phyloP scores from a whole-genome alignment of 495 filamentous ascomycete species.

The Penicillium crystallinum region DNA sequence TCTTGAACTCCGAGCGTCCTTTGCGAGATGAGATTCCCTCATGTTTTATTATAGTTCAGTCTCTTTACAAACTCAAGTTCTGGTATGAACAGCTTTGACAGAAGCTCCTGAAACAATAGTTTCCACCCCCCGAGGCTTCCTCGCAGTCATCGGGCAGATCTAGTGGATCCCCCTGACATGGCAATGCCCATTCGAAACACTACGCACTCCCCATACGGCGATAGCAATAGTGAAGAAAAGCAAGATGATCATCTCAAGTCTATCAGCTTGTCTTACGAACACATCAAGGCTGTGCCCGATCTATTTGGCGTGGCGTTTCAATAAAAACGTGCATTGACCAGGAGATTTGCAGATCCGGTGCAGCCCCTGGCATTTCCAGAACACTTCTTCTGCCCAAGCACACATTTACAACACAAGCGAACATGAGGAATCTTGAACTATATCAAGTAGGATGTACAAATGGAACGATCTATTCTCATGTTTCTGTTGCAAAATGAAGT shows the following conservation, averaged over 20 bases:
- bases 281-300: neutral
- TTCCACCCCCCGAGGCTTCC: neutral
- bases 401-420: too few relatives aligned
- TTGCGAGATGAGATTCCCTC: too few relatives aligned
- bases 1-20: too few relatives aligned
- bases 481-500: too few relatives aligned
- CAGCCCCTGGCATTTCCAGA: neutral
- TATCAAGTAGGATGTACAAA: too few relatives aligned
- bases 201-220: neutral
- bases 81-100: too few relatives aligned
- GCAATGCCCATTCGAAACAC: neutral
- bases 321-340: constrained; percentile 4
- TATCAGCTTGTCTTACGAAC: neutral
- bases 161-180: neutral
- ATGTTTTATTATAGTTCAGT: too few relatives aligned
- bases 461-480: too few relatives aligned
- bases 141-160: neutral
- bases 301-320: constrained; percentile 3
- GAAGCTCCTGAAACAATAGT: neutral
- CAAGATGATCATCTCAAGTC: neutral
- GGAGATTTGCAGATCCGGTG: constrained; percentile 1
- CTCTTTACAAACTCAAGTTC: too few relatives aligned
- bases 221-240: neutral
- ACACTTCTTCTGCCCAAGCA: neutral
- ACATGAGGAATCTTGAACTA: too few relatives aligned